These are phyloP conservation scores for Eucalyptus pumila DNA, from an alignment of 345 rosid genomes.

Conservation along the genomic window DNA sequence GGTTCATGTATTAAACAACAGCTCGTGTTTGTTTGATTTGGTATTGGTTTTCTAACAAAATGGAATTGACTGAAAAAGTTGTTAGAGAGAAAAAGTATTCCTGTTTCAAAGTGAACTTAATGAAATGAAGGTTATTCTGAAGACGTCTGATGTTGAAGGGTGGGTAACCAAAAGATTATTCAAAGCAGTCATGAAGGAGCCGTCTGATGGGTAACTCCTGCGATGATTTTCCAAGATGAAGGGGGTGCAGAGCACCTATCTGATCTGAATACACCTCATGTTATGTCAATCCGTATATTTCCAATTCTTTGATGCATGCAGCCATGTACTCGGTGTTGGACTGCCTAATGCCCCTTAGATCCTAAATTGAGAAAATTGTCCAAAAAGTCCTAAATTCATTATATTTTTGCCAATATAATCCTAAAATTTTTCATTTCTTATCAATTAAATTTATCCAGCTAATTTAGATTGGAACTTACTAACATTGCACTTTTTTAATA, in stretches of 20 bases:
- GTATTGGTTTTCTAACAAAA: neutral
- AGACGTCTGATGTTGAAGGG: neutral
- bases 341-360: neutral
- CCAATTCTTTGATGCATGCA: neutral
- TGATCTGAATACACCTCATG: neutral
- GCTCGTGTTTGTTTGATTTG: neutral
- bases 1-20: neutral
- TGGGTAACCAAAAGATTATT: neutral
- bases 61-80: neutral
- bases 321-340: neutral
- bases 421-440: too few species aligned
- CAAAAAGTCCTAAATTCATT: too few species aligned
- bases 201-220: neutral
- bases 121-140: neutral
- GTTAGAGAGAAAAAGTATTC: neutral
- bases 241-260: neutral
- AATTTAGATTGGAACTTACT: rapidly evolving
- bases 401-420: too few species aligned
- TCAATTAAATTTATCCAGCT: too few species aligned
- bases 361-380: neutral
- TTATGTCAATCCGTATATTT: neutral
- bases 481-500: too few species aligned
- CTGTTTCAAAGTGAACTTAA: neutral
- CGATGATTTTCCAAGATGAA: neutral
- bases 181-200: neutral